Base-by-base conservation (phyloP, 345 rosid genomes). In the Eucalyptus shirleyi region DNA sequence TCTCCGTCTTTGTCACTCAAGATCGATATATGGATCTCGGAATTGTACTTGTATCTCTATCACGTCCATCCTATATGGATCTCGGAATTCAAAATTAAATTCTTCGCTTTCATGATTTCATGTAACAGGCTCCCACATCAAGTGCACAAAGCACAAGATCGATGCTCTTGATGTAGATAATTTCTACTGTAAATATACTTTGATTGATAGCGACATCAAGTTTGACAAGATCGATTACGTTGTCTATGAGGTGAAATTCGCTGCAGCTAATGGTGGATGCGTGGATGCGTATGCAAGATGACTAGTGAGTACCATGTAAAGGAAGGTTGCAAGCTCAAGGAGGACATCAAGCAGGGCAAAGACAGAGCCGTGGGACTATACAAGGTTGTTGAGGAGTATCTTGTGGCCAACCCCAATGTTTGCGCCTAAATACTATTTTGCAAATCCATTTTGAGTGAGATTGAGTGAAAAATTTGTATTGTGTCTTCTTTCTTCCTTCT, bases 271-370 rank as follows among this genome's bases (percentile, higher is more conserved):
- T 18, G 94, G 94, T 12, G 93, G 95, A 1, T 90, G 92, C 90
- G 94, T 12, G 93, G 95, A 1, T 90, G 92, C 90, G 85, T 65
- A 16, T 89, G 85, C 89, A 94, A 91, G 93, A 92, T 90, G 92
- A 89, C 82, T 4, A 93, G 91, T 88, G 91, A 92, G 42, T 93
- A 90, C 86, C 88, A 91, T 37, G 87, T 92, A 11, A 91, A 88
- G 85, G 93, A 91, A 50, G 92, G 92, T 26, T 9, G 81, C 16
- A 92, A 85, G 89, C 89, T 92, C 7, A 88, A 81, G 3, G 93
- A 93, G 77, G 92, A 93, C 21, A 80, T 91, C 12, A 93, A 88
- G 90, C 87, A 82, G 17, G 93, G 94, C 50, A 92, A 92, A 77
- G 92, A 92, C 11, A 92, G 89, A 86, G 91, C 91, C 40, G 56